Percentiles rank a stretch among this genome's conserved stretches.
Conservation (phyloP, 2,329 filamentous ascomycete species). For the Penicillium sp. region DNA sequence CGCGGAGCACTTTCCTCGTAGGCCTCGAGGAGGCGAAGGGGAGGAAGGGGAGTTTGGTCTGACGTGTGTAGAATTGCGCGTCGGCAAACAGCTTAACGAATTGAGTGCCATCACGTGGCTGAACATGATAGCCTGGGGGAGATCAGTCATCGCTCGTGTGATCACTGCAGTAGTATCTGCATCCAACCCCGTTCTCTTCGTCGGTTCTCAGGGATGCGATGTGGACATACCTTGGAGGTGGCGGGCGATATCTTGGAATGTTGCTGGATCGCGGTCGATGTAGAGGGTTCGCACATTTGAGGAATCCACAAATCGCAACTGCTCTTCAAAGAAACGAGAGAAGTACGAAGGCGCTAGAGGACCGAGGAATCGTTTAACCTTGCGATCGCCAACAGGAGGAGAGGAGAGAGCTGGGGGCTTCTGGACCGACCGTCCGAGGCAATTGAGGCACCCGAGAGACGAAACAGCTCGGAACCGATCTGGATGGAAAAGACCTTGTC, state of each 20-base stretch:
- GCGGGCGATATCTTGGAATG: conserved; percentile 81
- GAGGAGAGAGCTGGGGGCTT: background rate
- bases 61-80: conserved; percentile 86
- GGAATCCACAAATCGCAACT: conserved; percentile 60
- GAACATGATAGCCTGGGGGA: conserved; percentile 66
- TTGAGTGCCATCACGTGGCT: conserved; percentile 72
- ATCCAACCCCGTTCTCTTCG: too few relatives aligned
- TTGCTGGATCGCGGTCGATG: conserved; percentile 86
- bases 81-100: conserved; percentile 92
- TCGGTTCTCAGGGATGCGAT: too few relatives aligned
- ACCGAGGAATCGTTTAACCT: conserved; percentile 37
- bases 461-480: conserved; percentile 63
- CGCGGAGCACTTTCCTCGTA: background rate
- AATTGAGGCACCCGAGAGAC: conserved; percentile 63
- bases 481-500: conserved; percentile 65
- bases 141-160: conserved; percentile 1
- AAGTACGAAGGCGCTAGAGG: conserved; percentile 84
- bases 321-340: conserved; percentile 84
- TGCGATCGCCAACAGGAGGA: background rate
- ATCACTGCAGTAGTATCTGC: background rate
- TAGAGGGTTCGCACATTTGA: conserved; percentile 70
- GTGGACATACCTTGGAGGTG: conserved; percentile 64
- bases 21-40: too few relatives aligned
- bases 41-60: conserved; percentile 24
- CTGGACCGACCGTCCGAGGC: conserved; percentile 61